A percentile compares a stretch with the other conserved stretches of the same genome.
phyloP scores from a whole-genome alignment of 805 yeast genomes.

The Allodekkera sacchari region DNA sequence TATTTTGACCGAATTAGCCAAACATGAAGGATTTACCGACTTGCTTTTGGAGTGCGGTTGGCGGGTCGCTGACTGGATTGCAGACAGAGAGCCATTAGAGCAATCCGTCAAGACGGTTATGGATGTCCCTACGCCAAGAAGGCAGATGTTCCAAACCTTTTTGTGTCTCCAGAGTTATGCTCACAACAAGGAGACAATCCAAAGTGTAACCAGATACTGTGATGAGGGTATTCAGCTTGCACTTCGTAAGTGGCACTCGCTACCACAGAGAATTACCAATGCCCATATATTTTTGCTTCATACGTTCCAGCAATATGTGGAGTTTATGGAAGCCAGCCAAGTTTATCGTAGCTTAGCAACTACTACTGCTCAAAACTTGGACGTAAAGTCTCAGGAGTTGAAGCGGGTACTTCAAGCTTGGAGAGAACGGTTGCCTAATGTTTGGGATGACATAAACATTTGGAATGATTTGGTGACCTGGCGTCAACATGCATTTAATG shows the following conservation, averaged over 20 bases:
- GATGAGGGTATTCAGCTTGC: slow-evolving; percentile 96
- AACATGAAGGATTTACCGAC: slow-evolving; percentile 97
- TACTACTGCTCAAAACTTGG: slow-evolving; percentile 88
- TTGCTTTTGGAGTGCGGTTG: slow-evolving; percentile 96
- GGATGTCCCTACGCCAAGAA: slow-evolving; percentile 97
- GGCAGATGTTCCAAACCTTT: slow-evolving; percentile 94
- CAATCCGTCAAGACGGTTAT: slow-evolving; percentile 91
- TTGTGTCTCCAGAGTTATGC: slow-evolving; percentile 88
- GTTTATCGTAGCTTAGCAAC: slow-evolving; percentile 80
- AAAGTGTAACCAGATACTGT: slow-evolving; percentile 75
- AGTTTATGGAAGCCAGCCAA: slow-evolving; percentile 94
- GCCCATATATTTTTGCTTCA: slow-evolving; percentile 89
- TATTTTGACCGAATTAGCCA: slow-evolving; percentile 88
- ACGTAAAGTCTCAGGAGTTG: slow-evolving; percentile 86
- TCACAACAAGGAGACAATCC: slow-evolving; percentile 78
- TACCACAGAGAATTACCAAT: slow-evolving; percentile 65
- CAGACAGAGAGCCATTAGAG: slow-evolving; percentile 89
- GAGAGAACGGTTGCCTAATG: slow-evolving; percentile 94
- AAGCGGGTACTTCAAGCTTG: slow-evolving; percentile 94
- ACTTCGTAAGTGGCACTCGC: slow-evolving; percentile 83
- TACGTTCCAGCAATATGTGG: slow-evolving; percentile 95
- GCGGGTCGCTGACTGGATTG: slow-evolving; percentile 98
- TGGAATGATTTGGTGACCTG: slow-evolving; percentile 98
- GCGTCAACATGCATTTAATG: slow-evolving; percentile 98
- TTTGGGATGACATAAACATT: slow-evolving; percentile 94